Percentiles rank a stretch among this genome's conserved stretches.
These are phyloP conservation scores for Cytidiella melzeri DNA, from an alignment of 768 basidiomycete genomes.

Conservation along the genomic window DNA sequence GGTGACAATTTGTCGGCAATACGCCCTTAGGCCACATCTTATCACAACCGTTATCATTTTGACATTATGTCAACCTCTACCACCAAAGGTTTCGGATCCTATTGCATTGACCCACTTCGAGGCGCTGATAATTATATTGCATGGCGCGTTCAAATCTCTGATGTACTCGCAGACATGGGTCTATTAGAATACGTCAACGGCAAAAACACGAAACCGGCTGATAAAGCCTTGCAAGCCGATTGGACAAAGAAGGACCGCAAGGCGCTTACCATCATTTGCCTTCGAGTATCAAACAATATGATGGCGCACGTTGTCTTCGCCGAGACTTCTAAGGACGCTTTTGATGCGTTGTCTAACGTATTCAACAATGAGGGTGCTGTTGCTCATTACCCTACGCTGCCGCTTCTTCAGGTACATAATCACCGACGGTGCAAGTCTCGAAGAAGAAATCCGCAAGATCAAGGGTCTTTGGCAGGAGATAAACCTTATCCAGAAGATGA, in stretches of 20 bases:
- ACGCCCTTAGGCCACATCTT: background rate
- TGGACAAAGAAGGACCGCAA: constrained; percentile 28
- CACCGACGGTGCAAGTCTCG: background rate
- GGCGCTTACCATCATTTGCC: constrained; percentile 26
- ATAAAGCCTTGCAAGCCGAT: background rate
- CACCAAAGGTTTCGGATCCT: background rate
- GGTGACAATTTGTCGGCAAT: no score
- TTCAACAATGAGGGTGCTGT: background rate
- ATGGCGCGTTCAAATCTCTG: constrained; percentile 1
- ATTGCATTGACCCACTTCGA: constrained; percentile 3
- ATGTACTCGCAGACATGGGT: constrained; percentile 2
- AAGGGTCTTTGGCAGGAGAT: background rate
- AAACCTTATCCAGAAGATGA: constrained; percentile 1
- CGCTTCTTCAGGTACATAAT: background rate
- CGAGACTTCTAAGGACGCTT: background rate
- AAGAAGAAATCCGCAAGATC: background rate
- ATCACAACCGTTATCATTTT: background rate
- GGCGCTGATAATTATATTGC: constrained; percentile 1
- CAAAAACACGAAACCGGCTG: background rate
- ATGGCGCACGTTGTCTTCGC: constrained; percentile 26
- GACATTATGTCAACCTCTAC: background rate
- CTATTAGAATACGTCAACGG: constrained; percentile 1
- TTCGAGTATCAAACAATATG: constrained; percentile 22
- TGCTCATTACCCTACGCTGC: background rate
- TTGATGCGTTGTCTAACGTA: background rate